Percentiles rank a stretch among this genome's conserved stretches.
Conservation (phyloP, 257 asterid species). For the Marsdenia floribunda region DNA sequence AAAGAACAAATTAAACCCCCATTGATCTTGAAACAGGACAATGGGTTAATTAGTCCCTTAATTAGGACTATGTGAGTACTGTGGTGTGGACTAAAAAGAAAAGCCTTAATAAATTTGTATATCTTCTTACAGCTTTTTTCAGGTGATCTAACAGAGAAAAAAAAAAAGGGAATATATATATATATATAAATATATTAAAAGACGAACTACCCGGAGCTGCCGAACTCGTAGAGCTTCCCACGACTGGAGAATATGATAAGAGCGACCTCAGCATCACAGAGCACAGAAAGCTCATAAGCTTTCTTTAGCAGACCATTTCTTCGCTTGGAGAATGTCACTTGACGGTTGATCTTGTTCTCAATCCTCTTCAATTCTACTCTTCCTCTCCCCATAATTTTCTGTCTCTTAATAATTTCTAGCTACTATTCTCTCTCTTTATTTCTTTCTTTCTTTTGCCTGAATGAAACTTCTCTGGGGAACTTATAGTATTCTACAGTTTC, state of each 20-base stretch:
- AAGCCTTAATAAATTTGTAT: neutral
- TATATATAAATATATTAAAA: neutral
- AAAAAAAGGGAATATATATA: too few relatives aligned
- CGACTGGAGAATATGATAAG: constrained; percentile 93
- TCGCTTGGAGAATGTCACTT: constrained; percentile 89
- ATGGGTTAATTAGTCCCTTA: too few relatives aligned
- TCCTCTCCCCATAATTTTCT: constrained; percentile 85
- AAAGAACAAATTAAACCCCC: too few relatives aligned
- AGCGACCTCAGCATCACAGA: constrained; percentile 97
- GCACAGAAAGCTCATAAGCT: constrained; percentile 92
- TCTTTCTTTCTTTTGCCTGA: neutral
- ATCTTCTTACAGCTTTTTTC: neutral
- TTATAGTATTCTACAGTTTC: neutral
- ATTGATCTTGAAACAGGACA: too few relatives aligned
- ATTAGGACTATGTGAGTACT: neutral
- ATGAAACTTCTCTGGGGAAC: neutral
- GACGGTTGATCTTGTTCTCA: constrained; percentile 94
- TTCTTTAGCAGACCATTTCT: constrained; percentile 92
- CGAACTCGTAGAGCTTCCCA: constrained; percentile 90
- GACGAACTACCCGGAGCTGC: constrained; percentile 51
- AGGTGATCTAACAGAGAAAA: neutral
- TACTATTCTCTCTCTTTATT: constrained; percentile 49
- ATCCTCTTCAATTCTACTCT: constrained; percentile 92
- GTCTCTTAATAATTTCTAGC: constrained; percentile 8
- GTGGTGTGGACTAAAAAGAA: neutral